Conservation (phyloP, 1,284 basidiomycete genomes). For the Austroboletus niveus region DNA sequence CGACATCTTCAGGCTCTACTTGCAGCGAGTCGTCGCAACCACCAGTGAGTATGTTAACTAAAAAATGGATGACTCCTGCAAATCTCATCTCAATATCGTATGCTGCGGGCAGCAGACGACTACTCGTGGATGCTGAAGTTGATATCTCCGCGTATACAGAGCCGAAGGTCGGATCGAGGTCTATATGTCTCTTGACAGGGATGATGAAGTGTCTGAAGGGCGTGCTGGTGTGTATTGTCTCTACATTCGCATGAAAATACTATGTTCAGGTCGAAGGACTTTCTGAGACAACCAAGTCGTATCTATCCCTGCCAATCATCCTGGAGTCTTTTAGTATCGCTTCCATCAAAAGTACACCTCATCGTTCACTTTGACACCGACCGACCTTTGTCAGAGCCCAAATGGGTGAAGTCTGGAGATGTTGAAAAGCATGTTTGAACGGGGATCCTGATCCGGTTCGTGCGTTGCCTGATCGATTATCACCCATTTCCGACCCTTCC, state of each 20-base stretch:
- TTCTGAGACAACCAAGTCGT: constrained; percentile 69
- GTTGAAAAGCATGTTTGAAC: constrained; percentile 83
- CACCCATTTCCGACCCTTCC: constrained; percentile 10
- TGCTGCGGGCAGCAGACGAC: constrained; percentile 79
- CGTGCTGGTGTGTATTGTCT: constrained; percentile 57
- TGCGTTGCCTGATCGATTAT: constrained; percentile 24
- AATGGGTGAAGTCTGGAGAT: constrained; percentile 94
- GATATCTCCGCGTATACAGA: constrained; percentile 78
- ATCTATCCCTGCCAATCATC: constrained; percentile 54
- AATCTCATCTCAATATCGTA: constrained; percentile 94
- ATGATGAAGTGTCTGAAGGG: constrained; percentile 64
- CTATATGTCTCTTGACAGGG: constrained; percentile 54
- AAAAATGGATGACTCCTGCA: constrained; percentile 46
- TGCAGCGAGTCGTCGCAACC: constrained; percentile 33
- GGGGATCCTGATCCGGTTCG: constrained; percentile 92
- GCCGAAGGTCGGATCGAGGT: constrained; percentile 87
- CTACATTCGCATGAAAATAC: constrained; percentile 1
- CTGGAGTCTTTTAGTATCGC: constrained; percentile 40
- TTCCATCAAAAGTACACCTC: constrained; percentile 55
- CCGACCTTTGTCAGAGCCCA: constrained; percentile 88
- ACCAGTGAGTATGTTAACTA: constrained; percentile 8
- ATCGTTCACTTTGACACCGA: constrained; percentile 78
- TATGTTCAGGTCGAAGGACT: constrained; percentile 67
- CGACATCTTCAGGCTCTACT: constrained; percentile 49
- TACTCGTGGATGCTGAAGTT: constrained; percentile 87